Evolutionary conservation across 495 filamentous ascomycete genomes (phyloP), one percentile per base, ranked within the genome.

Genomic region (Schizothecium vesticola): DNA sequence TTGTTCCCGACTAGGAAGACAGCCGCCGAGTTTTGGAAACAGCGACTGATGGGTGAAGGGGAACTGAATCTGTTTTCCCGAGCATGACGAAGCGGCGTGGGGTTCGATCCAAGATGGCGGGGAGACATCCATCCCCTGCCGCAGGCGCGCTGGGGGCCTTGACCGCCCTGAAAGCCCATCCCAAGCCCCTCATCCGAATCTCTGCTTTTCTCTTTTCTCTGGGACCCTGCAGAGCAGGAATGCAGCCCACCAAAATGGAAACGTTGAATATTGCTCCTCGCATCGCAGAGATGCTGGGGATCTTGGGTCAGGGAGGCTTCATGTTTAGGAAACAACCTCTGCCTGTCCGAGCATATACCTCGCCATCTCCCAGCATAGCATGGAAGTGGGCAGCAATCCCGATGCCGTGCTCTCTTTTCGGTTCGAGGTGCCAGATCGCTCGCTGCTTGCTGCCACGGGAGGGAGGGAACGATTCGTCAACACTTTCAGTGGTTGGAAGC

Each of bases 1-100:
- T 69, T 65, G 64, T 65, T 56, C 43, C 63, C 59, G 59, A 28
- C 68, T 69, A 23, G 58, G 58, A 59, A 69, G 57, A 24, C 31
- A 13, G 59, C 57, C 62, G 25, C 36, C 62, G 12, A 43, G 56
- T 3, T 22, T 43, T 58, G 56, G 19, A 56, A 13, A 8, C 63
- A 13, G 24, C 33, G 43, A 24, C 19, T 22, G 24, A 29, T 26
- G 13, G 19, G 33, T 64, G 23, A n/a, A n/a, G 43, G 43, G 19
- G 19, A n/a, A 19, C 9, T 51, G 31, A 33, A 33, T 33, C 10
- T 12, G 33, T 61, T 22, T 57, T 61, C 59, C 29, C 59, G 59
- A 61, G 9, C 24, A 10, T 61, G 43, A n/a, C 16, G 43, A 6
- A 51, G 19, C 43, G 19, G 8, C 43, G 43, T 51, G 43, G 43